Conservation (phyloP, 164 flowering plant genomes). For the Vitis labrusca region DNA sequence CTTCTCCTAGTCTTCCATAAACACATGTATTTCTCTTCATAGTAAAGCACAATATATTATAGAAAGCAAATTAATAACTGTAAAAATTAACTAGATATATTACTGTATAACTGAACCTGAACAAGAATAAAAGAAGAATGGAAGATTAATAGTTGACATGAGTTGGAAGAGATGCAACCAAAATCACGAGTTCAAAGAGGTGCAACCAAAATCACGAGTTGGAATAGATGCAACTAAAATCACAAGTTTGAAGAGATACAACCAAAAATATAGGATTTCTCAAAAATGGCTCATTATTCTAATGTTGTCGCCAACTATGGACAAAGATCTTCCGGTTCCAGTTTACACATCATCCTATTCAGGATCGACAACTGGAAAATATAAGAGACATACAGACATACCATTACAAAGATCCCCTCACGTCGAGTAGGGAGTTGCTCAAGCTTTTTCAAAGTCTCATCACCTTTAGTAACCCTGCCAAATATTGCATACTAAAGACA, state of each 20-base stretch:
- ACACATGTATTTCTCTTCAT: too few species aligned
- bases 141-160: too few species aligned
- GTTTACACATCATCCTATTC: neutral
- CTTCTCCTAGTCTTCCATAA: neutral
- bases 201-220: too few species aligned
- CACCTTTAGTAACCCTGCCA: slow-evolving; percentile 92
- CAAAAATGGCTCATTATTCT: neutral
- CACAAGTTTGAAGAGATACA: neutral
- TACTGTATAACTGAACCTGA: too few species aligned
- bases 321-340: neutral
- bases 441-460: slow-evolving; percentile 83
- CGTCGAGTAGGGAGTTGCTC: slow-evolving; percentile 86
- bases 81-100: too few species aligned
- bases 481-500: slow-evolving; percentile 85
- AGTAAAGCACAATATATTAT: too few species aligned
- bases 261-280: neutral
- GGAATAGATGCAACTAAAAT: too few species aligned
- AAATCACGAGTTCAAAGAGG: too few species aligned
- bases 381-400: slow-evolving; percentile 22
- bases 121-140: too few species aligned
- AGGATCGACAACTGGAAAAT: neutral
- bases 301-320: neutral
- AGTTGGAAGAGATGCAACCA: too few species aligned
- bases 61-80: too few species aligned
- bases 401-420: slow-evolving; percentile 97